phyloP scores from a whole-genome alignment of 2,329 filamentous ascomycete species.

The Aspergillus latus region DNA sequence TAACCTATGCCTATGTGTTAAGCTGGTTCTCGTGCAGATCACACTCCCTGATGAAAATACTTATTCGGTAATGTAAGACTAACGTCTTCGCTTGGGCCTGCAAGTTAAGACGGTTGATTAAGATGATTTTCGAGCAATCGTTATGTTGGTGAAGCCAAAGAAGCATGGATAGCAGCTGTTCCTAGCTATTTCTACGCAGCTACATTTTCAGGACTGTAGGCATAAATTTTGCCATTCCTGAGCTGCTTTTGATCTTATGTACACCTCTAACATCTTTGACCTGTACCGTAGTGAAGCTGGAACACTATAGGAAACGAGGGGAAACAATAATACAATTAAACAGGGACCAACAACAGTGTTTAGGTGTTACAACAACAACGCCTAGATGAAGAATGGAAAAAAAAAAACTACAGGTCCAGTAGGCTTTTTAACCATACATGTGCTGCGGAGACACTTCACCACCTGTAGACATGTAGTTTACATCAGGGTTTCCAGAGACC shows the following conservation, averaged over 20 bases:
- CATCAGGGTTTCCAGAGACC: slow-evolving; percentile 73
- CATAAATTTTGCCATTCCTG: slow-evolving; percentile 13
- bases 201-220: slow-evolving; percentile 9
- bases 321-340: slow-evolving; percentile 21
- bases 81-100: too few species aligned
- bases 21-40: not conserved
- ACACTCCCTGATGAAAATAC: too few species aligned
- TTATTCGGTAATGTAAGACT: too few species aligned
- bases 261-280: slow-evolving; percentile 32
- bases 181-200: not conserved
- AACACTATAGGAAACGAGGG: slow-evolving; percentile 24
- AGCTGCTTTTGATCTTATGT: slow-evolving; percentile 36
- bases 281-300: slow-evolving; percentile 23
- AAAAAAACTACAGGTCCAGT: slow-evolving; percentile 17
- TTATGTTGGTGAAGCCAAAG: not conserved
- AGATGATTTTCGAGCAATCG: not conserved
- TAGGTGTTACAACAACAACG: slow-evolving; percentile 40
- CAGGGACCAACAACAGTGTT: slow-evolving; percentile 27
- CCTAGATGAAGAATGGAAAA: slow-evolving; percentile 32
- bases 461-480: slow-evolving; percentile 75
- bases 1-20: not conserved
- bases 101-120: too few species aligned
- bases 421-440: slow-evolving; percentile 35
- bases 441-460: slow-evolving; percentile 50
- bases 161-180: not conserved